These are phyloP conservation scores for Solanum aculeatissimum DNA, from an alignment of 305 asterid species.

Conservation along the genomic window DNA sequence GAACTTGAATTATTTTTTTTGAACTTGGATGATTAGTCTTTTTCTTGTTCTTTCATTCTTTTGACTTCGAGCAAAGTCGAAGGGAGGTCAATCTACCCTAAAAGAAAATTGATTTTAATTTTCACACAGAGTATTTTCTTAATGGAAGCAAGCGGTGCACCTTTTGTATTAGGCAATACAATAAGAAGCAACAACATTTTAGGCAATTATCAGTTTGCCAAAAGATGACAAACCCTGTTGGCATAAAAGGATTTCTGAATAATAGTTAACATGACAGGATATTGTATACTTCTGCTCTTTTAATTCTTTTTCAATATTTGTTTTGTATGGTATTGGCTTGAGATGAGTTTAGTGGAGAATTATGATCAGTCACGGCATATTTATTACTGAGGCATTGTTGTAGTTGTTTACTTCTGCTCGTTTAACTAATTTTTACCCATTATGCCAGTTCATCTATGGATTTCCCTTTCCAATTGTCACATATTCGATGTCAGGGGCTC, in stretches of 20 bases:
- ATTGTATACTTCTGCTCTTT: not conserved
- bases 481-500: not conserved
- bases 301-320: not conserved
- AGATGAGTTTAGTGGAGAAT: not conserved
- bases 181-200: not conserved
- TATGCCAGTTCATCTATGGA: not conserved
- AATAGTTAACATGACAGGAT: not conserved
- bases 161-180: not conserved
- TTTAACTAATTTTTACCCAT: not conserved
- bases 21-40: not conserved
- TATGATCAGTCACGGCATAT: not conserved
- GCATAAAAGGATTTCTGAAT: not conserved
- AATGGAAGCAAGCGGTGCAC: not conserved
- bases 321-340: not conserved
- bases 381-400: not conserved
- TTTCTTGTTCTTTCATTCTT: not conserved
- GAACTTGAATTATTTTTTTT: too few species aligned
- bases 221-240: not conserved
- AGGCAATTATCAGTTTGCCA: not conserved
- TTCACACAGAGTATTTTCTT: not conserved
- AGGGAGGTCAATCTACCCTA: not conserved
- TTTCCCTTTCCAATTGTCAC: not conserved
- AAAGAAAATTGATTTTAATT: not conserved
- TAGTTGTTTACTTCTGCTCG: not conserved
- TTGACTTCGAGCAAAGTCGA: not conserved